Evolutionary conservation across 768 basidiomycete species (phyloP).

Genomic region (Suillus brevipes): DNA sequence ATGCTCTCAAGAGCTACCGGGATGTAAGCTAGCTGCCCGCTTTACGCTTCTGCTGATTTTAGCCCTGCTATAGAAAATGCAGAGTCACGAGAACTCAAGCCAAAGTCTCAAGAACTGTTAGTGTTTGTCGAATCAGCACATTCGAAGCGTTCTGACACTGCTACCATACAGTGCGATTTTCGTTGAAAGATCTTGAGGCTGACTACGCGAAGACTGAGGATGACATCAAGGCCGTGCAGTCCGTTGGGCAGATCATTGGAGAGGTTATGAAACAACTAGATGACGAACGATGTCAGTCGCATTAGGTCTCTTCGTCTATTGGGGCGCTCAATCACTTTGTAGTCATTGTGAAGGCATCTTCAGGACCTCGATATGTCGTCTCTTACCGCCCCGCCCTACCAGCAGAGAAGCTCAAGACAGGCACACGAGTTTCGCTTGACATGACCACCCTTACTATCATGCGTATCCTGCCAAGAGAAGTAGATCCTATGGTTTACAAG

Average conservation of each 20-base stretch:
- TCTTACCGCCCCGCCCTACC: constrained; percentile 93
- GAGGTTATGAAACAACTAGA: constrained; percentile 99
- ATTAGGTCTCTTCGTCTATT: not conserved
- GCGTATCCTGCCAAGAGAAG: constrained; percentile 96
- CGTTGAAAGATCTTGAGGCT: constrained; percentile 85
- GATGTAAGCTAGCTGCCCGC: constrained; percentile 47
- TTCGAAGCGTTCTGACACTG: constrained; percentile 1
- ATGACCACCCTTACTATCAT: constrained; percentile 99
- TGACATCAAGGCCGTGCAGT: constrained; percentile 98
- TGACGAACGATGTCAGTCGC: constrained; percentile 86
- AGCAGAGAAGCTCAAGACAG: constrained; percentile 87
- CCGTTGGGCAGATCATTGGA: constrained; percentile 97
- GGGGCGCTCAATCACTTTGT: not conserved
- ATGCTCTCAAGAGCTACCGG: constrained; percentile 76
- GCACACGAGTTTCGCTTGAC: constrained; percentile 94
- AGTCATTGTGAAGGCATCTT: constrained; percentile 99
- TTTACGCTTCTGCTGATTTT: constrained; percentile 7
- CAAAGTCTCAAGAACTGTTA: constrained; percentile 87
- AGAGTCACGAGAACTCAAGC: constrained; percentile 82
- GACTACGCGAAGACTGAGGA: constrained; percentile 96
- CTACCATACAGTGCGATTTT: constrained; percentile 73
- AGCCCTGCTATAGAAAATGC: constrained; percentile 75
- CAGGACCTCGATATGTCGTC: constrained; percentile 97
- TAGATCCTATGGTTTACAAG: constrained; percentile 98
- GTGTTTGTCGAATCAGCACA: constrained; percentile 30